phyloP scores from a whole-genome alignment of 164 flowering plant species.

The Warburgia ugandensis region DNA sequence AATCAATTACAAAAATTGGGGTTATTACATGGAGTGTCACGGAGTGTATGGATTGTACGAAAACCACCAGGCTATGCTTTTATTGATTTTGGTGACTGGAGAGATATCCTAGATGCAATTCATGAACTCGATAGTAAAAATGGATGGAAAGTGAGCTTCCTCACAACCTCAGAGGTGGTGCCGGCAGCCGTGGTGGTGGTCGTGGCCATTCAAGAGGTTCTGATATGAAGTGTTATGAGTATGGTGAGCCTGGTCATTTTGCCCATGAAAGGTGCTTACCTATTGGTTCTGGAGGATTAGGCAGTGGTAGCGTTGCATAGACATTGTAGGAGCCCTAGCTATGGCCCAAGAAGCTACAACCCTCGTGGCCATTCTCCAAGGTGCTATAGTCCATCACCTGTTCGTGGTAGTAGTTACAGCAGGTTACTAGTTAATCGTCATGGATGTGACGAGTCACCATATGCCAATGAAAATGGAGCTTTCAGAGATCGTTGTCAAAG shows the following conservation, averaged over 20 bases:
- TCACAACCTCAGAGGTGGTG: conserved; percentile 76
- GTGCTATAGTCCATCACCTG: conserved; percentile 53
- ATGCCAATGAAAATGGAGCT: conserved; percentile 59
- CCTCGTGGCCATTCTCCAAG: conserved; percentile 77
- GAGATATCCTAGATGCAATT: conserved; percentile 90
- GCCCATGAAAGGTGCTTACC: conserved; percentile 84
- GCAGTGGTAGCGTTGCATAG: conserved; percentile 55
- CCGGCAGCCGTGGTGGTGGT: conserved; percentile 58
- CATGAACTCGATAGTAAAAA: conserved; percentile 84
- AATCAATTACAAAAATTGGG: too few species aligned
- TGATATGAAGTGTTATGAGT: conserved; percentile 90
- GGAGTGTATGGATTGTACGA: conserved; percentile 95
- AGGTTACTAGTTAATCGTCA: conserved; percentile 61
- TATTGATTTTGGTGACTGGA: conserved; percentile 77
- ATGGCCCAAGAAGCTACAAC: conserved; percentile 86
- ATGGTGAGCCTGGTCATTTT: conserved; percentile 97
- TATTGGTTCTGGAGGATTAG: conserved; percentile 45
- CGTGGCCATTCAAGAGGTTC: conserved; percentile 77
- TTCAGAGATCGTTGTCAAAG: conserved; percentile 57
- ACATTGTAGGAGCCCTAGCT: conserved; percentile 83
- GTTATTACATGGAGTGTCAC: too few species aligned
- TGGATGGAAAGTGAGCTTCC: conserved; percentile 97
- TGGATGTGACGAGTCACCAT: conserved; percentile 72
- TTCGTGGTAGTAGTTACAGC: conserved; percentile 65
- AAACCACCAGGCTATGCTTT: conserved; percentile 96